Evolutionary conservation across 805 yeast species (phyloP).

Genomic region (Danielia oregonensis): DNA sequence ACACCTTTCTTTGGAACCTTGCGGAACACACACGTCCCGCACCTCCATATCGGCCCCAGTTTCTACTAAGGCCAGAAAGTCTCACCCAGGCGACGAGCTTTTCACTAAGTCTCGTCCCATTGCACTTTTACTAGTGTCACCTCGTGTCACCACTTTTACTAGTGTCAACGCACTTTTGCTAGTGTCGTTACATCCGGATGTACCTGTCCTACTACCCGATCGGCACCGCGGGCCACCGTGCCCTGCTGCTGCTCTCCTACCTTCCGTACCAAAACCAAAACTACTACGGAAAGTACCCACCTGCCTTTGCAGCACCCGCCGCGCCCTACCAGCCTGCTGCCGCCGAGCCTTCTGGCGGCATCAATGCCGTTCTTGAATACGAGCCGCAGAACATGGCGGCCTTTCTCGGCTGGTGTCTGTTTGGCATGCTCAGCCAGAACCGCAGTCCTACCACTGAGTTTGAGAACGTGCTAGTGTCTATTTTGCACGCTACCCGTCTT

Average conservation of each 20-base stretch:
- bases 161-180: neutral
- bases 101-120: constrained; percentile 36
- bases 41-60: too few relatives aligned
- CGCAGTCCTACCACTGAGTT: constrained; percentile 46
- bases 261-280: constrained; percentile 16
- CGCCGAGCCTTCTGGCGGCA: constrained; percentile 57
- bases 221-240: constrained; percentile 40
- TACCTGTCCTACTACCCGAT: constrained; percentile 19
- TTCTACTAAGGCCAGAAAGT: too few relatives aligned
- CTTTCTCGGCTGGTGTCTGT: constrained; percentile 71
- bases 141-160: neutral
- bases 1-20: too few relatives aligned
- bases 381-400: constrained; percentile 75
- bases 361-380: constrained; percentile 72
- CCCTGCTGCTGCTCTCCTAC: constrained; percentile 24
- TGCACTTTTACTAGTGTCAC: too few relatives aligned
- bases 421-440: constrained; percentile 57
- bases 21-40: too few relatives aligned
- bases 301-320: constrained; percentile 12
- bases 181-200: constrained; percentile 3
- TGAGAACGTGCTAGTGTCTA: constrained; percentile 57
- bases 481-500: constrained; percentile 81
- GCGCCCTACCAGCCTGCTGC: constrained; percentile 6
- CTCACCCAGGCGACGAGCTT: constrained; percentile 27
- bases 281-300: constrained; percentile 9